These are phyloP conservation scores for Emiliania huxleyi DNA, from an alignment of 78 protist species.

Conservation along the genomic window DNA sequence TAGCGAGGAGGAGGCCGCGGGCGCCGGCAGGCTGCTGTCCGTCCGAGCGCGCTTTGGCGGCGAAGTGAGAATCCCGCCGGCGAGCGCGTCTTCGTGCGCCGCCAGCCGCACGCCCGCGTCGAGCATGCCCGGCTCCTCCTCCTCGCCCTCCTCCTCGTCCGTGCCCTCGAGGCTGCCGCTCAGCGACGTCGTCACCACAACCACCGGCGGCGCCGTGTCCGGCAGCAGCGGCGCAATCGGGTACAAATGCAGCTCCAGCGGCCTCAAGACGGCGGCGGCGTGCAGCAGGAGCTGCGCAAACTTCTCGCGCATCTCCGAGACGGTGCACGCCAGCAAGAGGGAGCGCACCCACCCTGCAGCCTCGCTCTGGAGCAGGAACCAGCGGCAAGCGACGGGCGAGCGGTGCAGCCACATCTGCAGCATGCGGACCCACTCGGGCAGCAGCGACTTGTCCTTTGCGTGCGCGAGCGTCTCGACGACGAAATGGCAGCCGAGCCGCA, in stretches of 20 bases:
- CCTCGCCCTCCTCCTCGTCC: not conserved
- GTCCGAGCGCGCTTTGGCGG: not conserved
- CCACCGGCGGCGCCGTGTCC: not conserved
- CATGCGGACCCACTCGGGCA: slow-evolving; percentile 4
- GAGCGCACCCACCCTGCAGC: not conserved
- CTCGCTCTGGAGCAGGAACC: not conserved
- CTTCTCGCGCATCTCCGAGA: not conserved
- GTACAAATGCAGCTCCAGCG: not conserved
- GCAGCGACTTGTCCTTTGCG: not conserved
- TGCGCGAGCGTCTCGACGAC: slow-evolving; percentile 31
- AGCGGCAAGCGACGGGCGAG: not conserved
- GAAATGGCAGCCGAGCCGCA: not conserved
- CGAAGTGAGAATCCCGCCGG: not conserved
- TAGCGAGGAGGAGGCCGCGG: not conserved
- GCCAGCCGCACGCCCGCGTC: not conserved
- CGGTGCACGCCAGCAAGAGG: slow-evolving; percentile 7
- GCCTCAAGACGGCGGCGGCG: not conserved
- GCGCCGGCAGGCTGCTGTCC: not conserved
- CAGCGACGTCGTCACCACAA: not conserved
- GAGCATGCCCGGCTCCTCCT: not conserved
- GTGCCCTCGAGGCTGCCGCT: not conserved
- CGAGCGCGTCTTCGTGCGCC: too few species aligned
- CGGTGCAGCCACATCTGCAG: not conserved
- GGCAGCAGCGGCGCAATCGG: too few species aligned
- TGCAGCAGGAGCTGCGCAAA: not conserved